Evolutionary conservation across 2,329 filamentous ascomycete genomes (phyloP), one percentile per base, ranked within the genome.

Genomic region (Cladorrhinum sp.): DNA sequence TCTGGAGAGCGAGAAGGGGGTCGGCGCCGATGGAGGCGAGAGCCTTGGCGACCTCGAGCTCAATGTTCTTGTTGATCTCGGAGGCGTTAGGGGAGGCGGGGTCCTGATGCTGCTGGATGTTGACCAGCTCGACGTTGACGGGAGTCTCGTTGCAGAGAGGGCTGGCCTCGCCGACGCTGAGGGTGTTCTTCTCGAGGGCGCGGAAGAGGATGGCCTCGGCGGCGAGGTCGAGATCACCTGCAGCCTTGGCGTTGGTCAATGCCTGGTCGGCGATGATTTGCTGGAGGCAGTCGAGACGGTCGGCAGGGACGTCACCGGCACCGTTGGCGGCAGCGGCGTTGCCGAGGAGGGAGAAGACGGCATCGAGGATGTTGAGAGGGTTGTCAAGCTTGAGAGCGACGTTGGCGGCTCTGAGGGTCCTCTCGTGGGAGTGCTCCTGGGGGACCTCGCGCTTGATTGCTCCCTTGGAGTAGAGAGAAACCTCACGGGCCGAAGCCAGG

Each of bases 101-200:
- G 71, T 90, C 87, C 74, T 90, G 86, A 73, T 89, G 86, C 73
- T 88, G 85, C 58, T 78, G 74, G 62, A 90, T 71, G 49, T 84
- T 84, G 26, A 79, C 82, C 68, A 90, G 87, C 75, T 89, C 86
- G 2, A 86, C 80, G 74, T 90, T 90, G 61, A 78, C 77, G 16
- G 86, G 83, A 46, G 73, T 76, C 68, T 84, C 71, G 73, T 73
- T 79, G 65, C 86, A 90, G 54, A 80, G 73, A 30, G 79, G 82
- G 52, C 82, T 86, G n/a, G 78, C 80, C 50, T 78, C 73, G 55
- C 85, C 86, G 62, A 88, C 84, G 10, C 69, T 67, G 55, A 75
- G 81, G 24, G 84, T 87, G 75, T 88, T 88, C 60, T 84, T 80
- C 77, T 88, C 86, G 21, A 84, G 72, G 30, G 79, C 76, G 50